These are phyloP conservation scores for Smithsoniella earleae DNA, from an alignment of 163 green algal species.

Conservation along the genomic window DNA sequence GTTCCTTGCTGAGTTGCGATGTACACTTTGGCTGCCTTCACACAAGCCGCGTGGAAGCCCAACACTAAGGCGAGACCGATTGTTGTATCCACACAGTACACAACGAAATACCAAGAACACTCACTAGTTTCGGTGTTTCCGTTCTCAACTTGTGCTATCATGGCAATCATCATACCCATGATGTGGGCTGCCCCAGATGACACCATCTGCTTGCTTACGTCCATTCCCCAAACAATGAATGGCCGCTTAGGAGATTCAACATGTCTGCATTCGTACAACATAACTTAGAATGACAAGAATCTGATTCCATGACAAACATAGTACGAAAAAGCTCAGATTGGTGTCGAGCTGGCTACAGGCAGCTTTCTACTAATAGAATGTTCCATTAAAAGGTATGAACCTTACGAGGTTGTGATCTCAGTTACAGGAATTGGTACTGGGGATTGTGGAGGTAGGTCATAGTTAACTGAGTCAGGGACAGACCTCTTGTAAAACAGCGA, in stretches of 20 bases:
- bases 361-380: too few relatives aligned
- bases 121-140: not conserved
- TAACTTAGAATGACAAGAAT: not conserved
- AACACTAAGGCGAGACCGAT: not conserved
- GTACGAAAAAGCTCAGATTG: not conserved
- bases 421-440: too few relatives aligned
- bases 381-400: not conserved
- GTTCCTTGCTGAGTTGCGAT: not conserved
- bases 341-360: too few relatives aligned
- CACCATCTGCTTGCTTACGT: conserved; percentile 44
- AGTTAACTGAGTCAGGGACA: not conserved
- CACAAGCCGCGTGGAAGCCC: not conserved
- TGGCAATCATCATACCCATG: conserved; percentile 45
- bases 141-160: conserved; percentile 33
- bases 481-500: conserved; percentile 44
- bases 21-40: not conserved
- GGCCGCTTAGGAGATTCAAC: conserved; percentile 36
- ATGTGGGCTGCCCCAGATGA: conserved; percentile 40
- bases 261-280: conserved; percentile 31
- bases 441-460: too few relatives aligned
- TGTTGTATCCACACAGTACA: conserved; percentile 5
- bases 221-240: conserved; percentile 36
- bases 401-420: not conserved
- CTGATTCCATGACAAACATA: not conserved
- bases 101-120: conserved; percentile 48